Evolutionary conservation across 805 yeast species (phyloP), one percentile per base, ranked within the genome.

Genomic region (Zygosaccharomyces rouxii): DNA sequence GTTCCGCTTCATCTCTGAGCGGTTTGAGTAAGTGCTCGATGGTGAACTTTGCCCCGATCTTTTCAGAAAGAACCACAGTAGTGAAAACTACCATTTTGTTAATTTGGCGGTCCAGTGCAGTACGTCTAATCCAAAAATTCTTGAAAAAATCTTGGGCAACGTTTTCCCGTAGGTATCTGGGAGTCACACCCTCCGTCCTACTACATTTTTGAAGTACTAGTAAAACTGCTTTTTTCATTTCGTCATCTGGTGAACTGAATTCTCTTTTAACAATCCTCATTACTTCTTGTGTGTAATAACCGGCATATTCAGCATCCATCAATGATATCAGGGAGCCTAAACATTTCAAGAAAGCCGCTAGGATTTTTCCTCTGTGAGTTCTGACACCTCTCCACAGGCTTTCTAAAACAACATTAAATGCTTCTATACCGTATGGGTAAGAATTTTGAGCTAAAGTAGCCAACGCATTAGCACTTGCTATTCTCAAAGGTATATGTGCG

Each of bases 381-480:
- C 80, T 76, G 21, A 88, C 76, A 4, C 96, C 97, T 9, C 71
- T 67, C 96, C 97, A 89, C 5, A 88, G 68, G 0, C 89, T 86
- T 47, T 86, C 92, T 30, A 92, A 61, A 0, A 83, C 73, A 0
- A 69, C 67, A 57, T 89, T 95, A 63, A 92, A 90, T 0, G 92
- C 80, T 57, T 88, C 97, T 47, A 87, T 84, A 40, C 98, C 99
- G 67, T 85, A 88, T 0, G 98, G 98, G 19, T 79, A 73, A 3
- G 89, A 79, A 6, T 87, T 82, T 43, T 86, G 90, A 0, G 97
- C 97, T 29, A 92, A 66, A 1, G 83, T 77, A 0, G 90, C 71
- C 1, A 90, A 59, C 0, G 96, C 82, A 30, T 75, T 70, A 0
- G 96, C 96, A 0, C 96, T 74, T 10, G 81, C 74, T 2, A 79